A percentile compares a stretch with the other conserved stretches of the same genome.
phyloP scores from a whole-genome alignment of 108 stramenopile species.

The Fragilaria radians region DNA sequence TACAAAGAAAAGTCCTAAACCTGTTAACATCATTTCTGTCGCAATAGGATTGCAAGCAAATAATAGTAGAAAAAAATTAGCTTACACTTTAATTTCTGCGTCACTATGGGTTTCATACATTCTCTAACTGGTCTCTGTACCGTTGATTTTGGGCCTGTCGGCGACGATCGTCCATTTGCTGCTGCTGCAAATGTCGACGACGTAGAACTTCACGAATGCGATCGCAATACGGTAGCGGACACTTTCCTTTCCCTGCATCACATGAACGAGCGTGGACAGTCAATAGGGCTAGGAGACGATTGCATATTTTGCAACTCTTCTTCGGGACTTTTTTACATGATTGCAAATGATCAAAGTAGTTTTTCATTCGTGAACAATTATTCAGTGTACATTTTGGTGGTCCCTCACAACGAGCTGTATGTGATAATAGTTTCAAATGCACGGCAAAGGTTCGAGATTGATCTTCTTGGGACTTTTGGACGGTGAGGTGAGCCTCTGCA shows the following conservation, averaged over 20 bases:
- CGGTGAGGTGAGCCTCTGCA: conserved; percentile 11
- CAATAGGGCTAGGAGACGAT: conserved; percentile 72
- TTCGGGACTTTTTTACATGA: conserved; percentile 51
- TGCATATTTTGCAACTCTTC: conserved; percentile 77
- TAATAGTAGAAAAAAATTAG: too few relatives aligned
- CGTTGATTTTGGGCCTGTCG: conserved; percentile 67
- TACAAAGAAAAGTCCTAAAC: neutral
- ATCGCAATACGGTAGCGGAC: conserved; percentile 80
- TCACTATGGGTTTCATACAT: too few relatives aligned
- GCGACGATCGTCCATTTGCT: conserved; percentile 72
- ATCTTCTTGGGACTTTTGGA: conserved; percentile 49
- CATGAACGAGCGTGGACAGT: conserved; percentile 84
- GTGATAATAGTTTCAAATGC: conserved; percentile 73
- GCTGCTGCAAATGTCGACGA: conserved; percentile 56
- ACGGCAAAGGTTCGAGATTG: conserved; percentile 56
- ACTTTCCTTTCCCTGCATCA: conserved; percentile 32
- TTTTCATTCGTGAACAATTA: conserved; percentile 89
- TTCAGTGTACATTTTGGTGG: conserved; percentile 51
- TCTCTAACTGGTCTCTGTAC: conserved; percentile 23
- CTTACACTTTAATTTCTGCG: too few relatives aligned
- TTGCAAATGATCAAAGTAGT: conserved; percentile 50
- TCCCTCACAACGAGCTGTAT: conserved; percentile 67
- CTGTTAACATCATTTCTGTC: too few relatives aligned
- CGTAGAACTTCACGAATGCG: conserved; percentile 55
- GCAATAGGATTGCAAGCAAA: too few relatives aligned